Conservation (phyloP, 176 grass and related monocot genomes). For the Thinopyrum elongatum region DNA sequence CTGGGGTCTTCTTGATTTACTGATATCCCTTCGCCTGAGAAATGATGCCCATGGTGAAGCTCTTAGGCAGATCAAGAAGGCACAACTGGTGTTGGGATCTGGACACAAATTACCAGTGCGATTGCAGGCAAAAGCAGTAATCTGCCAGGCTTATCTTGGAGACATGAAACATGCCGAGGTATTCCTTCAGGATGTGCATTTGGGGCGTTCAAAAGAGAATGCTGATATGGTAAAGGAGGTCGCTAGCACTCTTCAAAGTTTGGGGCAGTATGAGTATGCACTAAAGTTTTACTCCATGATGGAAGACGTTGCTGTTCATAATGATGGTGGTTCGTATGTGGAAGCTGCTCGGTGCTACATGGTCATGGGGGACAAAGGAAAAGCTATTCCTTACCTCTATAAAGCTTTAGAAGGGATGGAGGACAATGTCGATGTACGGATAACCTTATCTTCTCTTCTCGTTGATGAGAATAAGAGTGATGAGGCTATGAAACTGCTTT, state of each 20-base stretch:
- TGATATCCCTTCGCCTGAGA: constrained; percentile 67
- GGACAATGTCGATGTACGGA: constrained; percentile 57
- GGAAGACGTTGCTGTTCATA: constrained; percentile 45
- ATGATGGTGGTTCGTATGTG: constrained; percentile 49
- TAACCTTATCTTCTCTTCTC: constrained; percentile 71
- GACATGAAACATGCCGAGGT: constrained; percentile 78
- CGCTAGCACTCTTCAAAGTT: constrained; percentile 53
- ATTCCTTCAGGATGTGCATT: constrained; percentile 55
- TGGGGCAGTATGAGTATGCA: constrained; percentile 68
- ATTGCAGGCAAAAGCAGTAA: constrained; percentile 63
- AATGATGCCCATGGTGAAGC: constrained; percentile 67
- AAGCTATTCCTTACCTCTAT: constrained; percentile 78
- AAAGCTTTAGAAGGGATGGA: constrained; percentile 73
- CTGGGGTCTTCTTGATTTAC: constrained; percentile 57
- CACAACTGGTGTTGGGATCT: constrained; percentile 24
- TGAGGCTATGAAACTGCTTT: constrained; percentile 76
- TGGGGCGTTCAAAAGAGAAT: constrained; percentile 56
- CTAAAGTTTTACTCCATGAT: constrained; percentile 72
- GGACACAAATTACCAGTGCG: constrained; percentile 48
- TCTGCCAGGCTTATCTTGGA: constrained; percentile 74
- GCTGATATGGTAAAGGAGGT: constrained; percentile 54
- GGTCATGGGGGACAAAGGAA: constrained; percentile 51
- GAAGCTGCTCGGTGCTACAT: constrained; percentile 87
- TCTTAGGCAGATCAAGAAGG: constrained; percentile 57
- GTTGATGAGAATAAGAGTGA: constrained; percentile 60